Percentiles rank a stretch among this genome's conserved stretches.
Conservation (phyloP, 2,329 filamentous ascomycete genomes). For the Raffaelea albimanens region DNA sequence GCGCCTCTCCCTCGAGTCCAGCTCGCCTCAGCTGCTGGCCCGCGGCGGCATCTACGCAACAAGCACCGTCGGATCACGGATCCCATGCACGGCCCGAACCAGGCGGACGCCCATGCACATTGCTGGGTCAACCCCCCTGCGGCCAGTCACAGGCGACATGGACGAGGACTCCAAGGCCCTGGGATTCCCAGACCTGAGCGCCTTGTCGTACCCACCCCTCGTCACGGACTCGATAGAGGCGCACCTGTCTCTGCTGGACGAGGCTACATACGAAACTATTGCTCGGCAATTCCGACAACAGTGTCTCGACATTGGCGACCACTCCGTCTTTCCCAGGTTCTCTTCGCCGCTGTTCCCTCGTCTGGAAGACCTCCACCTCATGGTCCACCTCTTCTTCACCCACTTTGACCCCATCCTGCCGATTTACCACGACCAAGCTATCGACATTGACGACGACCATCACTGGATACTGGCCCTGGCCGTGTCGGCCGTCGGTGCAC, state of each 20-base stretch:
- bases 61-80: slow-evolving; percentile 7
- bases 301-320: background rate
- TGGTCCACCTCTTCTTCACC: slow-evolving; percentile 21
- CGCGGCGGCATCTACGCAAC: slow-evolving; percentile 8
- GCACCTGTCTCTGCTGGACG: background rate
- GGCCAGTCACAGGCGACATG: slow-evolving; percentile 7
- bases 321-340: no score
- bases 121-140: background rate
- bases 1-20: no score
- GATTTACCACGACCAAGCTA: slow-evolving; percentile 16
- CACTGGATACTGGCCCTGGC: slow-evolving; percentile 16
- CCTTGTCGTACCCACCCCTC: background rate
- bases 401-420: slow-evolving; percentile 23
- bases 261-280: no score
- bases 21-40: no score
- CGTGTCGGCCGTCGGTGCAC: slow-evolving; percentile 15
- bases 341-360: slow-evolving; percentile 9
- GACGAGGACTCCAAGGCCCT: background rate
- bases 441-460: slow-evolving; percentile 6
- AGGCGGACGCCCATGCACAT: background rate
- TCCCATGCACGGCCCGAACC: slow-evolving; percentile 6
- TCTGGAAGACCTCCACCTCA: slow-evolving; percentile 18
- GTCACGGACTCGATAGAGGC: no score
- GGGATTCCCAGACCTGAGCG: background rate
- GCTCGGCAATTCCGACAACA: no score